Conservation (phyloP, 2,329 filamentous ascomycete genomes). For the Epichloe hybrida region DNA sequence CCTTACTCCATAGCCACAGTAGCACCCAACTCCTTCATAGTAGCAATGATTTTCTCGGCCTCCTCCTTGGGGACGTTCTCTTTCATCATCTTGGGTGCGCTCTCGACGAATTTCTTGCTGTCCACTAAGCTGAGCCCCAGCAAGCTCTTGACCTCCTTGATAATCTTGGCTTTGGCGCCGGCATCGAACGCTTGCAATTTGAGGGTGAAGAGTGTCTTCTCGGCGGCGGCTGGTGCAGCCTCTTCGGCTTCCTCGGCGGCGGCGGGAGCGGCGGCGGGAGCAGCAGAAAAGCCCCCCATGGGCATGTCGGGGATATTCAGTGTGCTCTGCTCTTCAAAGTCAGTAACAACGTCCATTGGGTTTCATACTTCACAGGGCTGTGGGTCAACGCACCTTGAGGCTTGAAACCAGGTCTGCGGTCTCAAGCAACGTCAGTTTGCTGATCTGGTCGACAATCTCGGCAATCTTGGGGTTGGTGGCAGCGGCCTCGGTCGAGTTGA, state of each 20-base stretch:
- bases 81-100: slow-evolving; percentile 96
- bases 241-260: slow-evolving; percentile 74
- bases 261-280: slow-evolving; percentile 47
- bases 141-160: slow-evolving; percentile 98
- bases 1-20: slow-evolving; percentile 81
- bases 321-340: slow-evolving; percentile 46
- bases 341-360: not conserved
- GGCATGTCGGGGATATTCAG: slow-evolving; percentile 98
- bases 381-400: slow-evolving; percentile 59
- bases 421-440: slow-evolving; percentile 92
- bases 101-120: slow-evolving; percentile 99
- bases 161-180: slow-evolving; percentile 89
- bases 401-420: slow-evolving; percentile 90
- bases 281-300: slow-evolving; percentile 73
- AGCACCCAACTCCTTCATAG: slow-evolving; percentile 84
- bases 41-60: slow-evolving; percentile 93
- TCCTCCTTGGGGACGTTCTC: slow-evolving; percentile 98
- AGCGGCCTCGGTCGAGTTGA: slow-evolving; percentile 69
- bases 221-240: slow-evolving; percentile 75
- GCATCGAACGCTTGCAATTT: slow-evolving; percentile 88
- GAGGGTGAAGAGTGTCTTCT: slow-evolving; percentile 94
- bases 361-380: not conserved
- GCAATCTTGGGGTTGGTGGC: slow-evolving; percentile 78
- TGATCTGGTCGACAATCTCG: slow-evolving; percentile 95
- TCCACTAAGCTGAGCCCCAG: slow-evolving; percentile 92